Base-by-base conservation (phyloP, 202 grass and related monocot genomes). In the Hordeum pubiflorum region DNA sequence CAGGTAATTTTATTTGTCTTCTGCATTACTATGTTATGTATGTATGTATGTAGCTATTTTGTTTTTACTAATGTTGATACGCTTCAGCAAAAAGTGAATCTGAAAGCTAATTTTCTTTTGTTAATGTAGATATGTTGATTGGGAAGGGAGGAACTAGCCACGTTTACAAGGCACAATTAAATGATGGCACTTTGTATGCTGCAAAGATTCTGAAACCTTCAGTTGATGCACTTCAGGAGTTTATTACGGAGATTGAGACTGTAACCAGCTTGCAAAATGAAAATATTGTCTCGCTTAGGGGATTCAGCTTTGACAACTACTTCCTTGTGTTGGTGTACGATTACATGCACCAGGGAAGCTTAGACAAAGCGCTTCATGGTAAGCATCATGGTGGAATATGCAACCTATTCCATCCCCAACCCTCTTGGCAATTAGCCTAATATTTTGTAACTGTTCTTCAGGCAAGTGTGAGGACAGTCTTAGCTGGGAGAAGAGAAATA, bases 341-440 rank as follows among this genome's bases (percentile, higher is more conserved):
- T 59, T 93, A 91, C 85, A 79, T 93, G 74, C 75, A 82, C 23
- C 80, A 80, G 80, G 96, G 92, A 61, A 99, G 89, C 84, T 85
- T 99, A 80, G 96, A 93, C 50, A 82, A 86, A 87, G 78, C 79
- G 37, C 89, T 99, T 86, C 92, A 99, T 79, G 96, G 96, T 99
- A 89, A 82, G 52, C 46, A 4, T 58, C 9, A 58, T 26, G 14
- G 52, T 81, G 52, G 64, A 81, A 43, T 37, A 37, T 0, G 7
- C 21, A 0, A 24, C 63, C 2, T 69, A 33, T 64, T 61, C 1
- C 2, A 44, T 76, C 12, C 22, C 21, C 81, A n/a, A 43, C 40
- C 44, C 44, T 79, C 8, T 50, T 34, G 21, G 4, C 21, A 33
- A 61, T 1, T 76, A 0, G 66, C 15, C 29, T 81, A 66, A 37